phyloP scores from a whole-genome alignment of 2,329 filamentous ascomycete species.

The Scedosporium boydii region DNA sequence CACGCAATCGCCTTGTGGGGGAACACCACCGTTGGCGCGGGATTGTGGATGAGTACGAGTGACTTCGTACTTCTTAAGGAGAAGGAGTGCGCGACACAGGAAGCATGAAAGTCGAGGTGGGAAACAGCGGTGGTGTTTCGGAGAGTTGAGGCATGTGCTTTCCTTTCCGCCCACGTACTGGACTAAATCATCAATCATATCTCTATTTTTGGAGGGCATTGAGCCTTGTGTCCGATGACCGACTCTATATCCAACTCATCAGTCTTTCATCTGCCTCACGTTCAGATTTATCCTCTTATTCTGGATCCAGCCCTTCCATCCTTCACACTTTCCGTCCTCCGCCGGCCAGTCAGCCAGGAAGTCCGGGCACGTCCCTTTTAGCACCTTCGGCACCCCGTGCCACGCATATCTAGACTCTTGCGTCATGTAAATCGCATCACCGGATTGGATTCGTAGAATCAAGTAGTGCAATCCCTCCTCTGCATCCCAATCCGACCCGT shows the following conservation, averaged over 20 bases:
- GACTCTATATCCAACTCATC: neutral
- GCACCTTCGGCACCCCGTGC: slow-evolving; percentile 87
- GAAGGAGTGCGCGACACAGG: neutral
- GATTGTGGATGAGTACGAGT: neutral
- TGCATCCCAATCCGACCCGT: slow-evolving; percentile 22
- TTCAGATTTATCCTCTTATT: slow-evolving; percentile 87
- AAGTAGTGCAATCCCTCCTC: slow-evolving; percentile 29
- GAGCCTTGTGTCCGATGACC: neutral
- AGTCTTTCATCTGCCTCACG: slow-evolving; percentile 74
- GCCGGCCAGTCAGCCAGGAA: slow-evolving; percentile 69
- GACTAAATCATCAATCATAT: neutral
- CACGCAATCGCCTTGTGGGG: neutral
- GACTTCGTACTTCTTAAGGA: no score
- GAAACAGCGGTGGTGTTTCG: neutral
- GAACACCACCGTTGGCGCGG: neutral
- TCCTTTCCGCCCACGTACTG: neutral
- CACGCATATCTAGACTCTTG: slow-evolving; percentile 76
- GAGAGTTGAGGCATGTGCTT: neutral
- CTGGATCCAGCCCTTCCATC: slow-evolving; percentile 81
- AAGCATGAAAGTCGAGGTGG: neutral
- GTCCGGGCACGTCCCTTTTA: slow-evolving; percentile 67
- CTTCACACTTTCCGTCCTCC: slow-evolving; percentile 41
- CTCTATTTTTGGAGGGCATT: neutral
- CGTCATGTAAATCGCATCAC: slow-evolving; percentile 87
- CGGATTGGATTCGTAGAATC: slow-evolving; percentile 63